Conservation (phyloP, 2,329 filamentous ascomycete species). For the Lecanicillium sp. region DNA sequence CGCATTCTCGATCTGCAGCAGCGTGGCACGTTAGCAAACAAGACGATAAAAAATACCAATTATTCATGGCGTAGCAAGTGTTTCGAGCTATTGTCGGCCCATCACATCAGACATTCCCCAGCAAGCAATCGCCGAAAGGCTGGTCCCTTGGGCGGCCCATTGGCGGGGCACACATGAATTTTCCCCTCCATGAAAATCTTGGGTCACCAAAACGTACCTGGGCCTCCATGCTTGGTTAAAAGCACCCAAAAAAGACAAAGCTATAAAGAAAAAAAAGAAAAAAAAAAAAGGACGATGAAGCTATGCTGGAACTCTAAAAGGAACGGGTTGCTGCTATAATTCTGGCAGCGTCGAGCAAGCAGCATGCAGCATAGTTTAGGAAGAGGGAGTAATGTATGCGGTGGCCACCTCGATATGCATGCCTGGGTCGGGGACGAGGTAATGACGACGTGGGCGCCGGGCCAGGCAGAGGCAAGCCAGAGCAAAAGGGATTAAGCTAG, state of each 20-base stretch:
- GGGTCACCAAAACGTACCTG: slow-evolving; percentile 28
- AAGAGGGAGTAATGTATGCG: slow-evolving; percentile 13
- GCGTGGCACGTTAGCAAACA: slow-evolving; percentile 8
- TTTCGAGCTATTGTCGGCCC: too few species aligned
- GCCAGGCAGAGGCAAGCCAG: slow-evolving; percentile 13
- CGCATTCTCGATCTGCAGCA: slow-evolving; percentile 76
- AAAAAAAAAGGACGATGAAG: slow-evolving; percentile 11
- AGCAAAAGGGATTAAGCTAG: slow-evolving; percentile 4
- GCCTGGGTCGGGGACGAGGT: slow-evolving; percentile 19
- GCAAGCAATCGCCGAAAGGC: neutral
- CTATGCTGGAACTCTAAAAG: slow-evolving; percentile 6
- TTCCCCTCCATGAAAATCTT: slow-evolving; percentile 12
- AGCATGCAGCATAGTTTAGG: slow-evolving; percentile 33
- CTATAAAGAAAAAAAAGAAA: slow-evolving; percentile 8
- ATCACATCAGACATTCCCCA: too few species aligned
- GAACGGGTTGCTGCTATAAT: slow-evolving; percentile 35
- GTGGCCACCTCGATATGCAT: slow-evolving; percentile 34
- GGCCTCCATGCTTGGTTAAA: slow-evolving; percentile 34
- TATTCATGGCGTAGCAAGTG: too few species aligned
- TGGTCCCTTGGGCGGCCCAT: too few species aligned
- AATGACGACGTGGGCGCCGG: slow-evolving; percentile 11
- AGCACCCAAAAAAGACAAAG: too few species aligned
- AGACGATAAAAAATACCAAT: too few species aligned
- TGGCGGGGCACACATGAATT: slow-evolving; percentile 17
- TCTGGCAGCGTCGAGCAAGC: slow-evolving; percentile 30